These are phyloP conservation scores for Cadophora sp. DNA, from an alignment of 2,329 filamentous ascomycete species.

Conservation along the genomic window DNA sequence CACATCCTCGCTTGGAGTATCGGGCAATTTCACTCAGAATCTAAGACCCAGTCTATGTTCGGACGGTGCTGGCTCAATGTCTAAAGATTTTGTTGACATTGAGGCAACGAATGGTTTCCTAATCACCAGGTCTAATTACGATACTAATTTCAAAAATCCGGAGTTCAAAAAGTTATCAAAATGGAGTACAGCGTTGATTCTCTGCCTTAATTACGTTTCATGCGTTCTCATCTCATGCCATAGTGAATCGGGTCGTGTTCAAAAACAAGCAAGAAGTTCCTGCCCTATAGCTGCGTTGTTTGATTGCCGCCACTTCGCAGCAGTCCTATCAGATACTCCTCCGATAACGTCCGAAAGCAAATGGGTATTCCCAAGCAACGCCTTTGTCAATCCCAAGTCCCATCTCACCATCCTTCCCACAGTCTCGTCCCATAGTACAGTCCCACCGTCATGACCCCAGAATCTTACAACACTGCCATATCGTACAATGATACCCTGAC, in stretches of 20 bases:
- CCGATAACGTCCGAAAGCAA: slow-evolving; percentile 5
- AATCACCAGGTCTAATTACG: neutral
- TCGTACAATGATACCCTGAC: neutral
- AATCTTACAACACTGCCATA: neutral
- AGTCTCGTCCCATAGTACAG: neutral
- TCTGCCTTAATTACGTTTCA: neutral
- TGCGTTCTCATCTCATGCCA: neutral
- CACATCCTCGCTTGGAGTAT: neutral
- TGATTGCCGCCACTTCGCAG: neutral
- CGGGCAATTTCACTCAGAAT: neutral
- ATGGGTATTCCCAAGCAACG: slow-evolving; percentile 21
- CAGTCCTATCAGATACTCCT: no score
- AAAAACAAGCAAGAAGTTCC: neutral
- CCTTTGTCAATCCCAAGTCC: neutral
- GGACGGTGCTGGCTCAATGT: neutral
- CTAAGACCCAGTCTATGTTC: neutral
- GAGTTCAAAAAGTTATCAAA: slow-evolving; percentile 18
- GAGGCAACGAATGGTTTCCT: neutral
- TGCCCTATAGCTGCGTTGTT: neutral
- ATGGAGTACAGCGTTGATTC: neutral
- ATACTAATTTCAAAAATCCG: slow-evolving; percentile 28
- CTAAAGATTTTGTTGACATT: neutral
- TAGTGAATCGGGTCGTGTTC: neutral
- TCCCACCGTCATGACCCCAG: neutral
- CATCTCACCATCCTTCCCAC: no score